Evolutionary conservation across 257 asterid genomes (phyloP).

Genomic region (Nicotiana attenuata): DNA sequence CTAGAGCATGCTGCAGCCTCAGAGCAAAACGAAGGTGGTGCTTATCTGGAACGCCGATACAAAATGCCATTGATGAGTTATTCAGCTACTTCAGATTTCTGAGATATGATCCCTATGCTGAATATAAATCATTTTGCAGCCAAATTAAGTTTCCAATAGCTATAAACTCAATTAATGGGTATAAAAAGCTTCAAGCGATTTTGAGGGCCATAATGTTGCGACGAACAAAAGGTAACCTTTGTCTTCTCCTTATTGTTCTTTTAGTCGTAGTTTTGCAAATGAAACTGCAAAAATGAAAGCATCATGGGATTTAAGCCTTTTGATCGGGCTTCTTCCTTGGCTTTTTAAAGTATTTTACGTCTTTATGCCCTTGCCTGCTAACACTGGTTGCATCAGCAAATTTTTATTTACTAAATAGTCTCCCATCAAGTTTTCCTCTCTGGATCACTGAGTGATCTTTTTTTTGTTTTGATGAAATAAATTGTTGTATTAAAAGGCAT

Average conservation of each 20-base stretch:
- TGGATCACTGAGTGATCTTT: background rate
- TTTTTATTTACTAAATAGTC: background rate
- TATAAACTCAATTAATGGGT: conserved; percentile 68
- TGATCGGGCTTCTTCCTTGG: background rate
- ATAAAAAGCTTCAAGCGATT: conserved; percentile 77
- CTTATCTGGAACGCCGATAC: conserved; percentile 98
- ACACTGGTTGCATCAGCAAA: background rate
- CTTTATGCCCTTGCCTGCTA: background rate
- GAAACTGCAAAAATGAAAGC: background rate
- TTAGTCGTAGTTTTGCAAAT: background rate
- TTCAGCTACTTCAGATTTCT: conserved; percentile 96
- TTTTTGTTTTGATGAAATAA: too few species aligned
- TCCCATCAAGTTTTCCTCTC: background rate
- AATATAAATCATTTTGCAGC: conserved; percentile 57
- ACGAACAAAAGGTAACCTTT: conserved; percentile 78
- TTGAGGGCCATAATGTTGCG: conserved; percentile 89
- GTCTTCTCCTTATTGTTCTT: background rate
- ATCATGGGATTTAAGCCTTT: background rate
- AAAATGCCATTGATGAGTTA: conserved; percentile 86
- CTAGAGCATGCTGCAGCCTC: conserved; percentile 98
- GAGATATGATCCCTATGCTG: conserved; percentile 89
- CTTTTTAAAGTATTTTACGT: background rate
- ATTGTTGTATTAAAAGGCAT: too few species aligned
- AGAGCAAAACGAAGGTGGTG: conserved; percentile 98
- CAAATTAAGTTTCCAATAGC: conserved; percentile 63